Evolutionary conservation across 106 monocot genomes (phyloP).

Genomic region (Dioscorea dumetorum): DNA sequence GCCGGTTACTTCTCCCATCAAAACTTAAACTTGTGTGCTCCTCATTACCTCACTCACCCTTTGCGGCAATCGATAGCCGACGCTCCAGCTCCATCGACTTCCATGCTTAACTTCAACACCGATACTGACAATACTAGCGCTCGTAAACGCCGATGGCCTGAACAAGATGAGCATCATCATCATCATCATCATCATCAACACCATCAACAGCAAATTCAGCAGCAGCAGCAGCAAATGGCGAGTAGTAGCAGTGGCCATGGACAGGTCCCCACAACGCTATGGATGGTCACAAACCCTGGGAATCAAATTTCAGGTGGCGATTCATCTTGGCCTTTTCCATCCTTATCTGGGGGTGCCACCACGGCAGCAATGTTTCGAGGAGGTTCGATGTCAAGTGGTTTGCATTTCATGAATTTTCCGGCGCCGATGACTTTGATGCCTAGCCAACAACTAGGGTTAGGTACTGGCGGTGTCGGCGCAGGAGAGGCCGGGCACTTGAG

Average conservation of each 20-base stretch:
- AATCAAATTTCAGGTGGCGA: slow-evolving; percentile 8
- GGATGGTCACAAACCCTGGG: slow-evolving; percentile 67
- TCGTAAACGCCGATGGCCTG: slow-evolving; percentile 57
- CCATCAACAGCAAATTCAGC: too few relatives aligned
- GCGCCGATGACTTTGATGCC: slow-evolving; percentile 62
- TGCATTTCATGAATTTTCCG: slow-evolving; percentile 91
- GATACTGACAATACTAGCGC: slow-evolving; percentile 23
- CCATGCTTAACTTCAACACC: slow-evolving; percentile 38
- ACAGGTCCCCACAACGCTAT: slow-evolving; percentile 31
- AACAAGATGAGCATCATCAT: slow-evolving; percentile 10
- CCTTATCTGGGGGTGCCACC: slow-evolving; percentile 5
- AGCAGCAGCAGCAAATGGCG: slow-evolving; percentile 28
- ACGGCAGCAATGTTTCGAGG: slow-evolving; percentile 44
- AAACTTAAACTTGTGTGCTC: not conserved
- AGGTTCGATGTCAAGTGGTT: slow-evolving; percentile 44
- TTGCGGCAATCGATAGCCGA: slow-evolving; percentile 10
- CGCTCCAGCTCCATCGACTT: slow-evolving; percentile 16
- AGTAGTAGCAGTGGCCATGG: slow-evolving; percentile 18
- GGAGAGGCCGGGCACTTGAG: slow-evolving; percentile 43
- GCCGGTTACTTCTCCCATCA: slow-evolving; percentile 9
- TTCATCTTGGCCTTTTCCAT: slow-evolving; percentile 42
- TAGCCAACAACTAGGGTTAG: slow-evolving; percentile 49
- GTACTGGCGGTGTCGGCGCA: slow-evolving; percentile 16
- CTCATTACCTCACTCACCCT: not conserved
- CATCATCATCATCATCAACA: slow-evolving; percentile 29